Conservation (phyloP, 805 yeast species). For the Saccharomycodes ludwigii region DNA sequence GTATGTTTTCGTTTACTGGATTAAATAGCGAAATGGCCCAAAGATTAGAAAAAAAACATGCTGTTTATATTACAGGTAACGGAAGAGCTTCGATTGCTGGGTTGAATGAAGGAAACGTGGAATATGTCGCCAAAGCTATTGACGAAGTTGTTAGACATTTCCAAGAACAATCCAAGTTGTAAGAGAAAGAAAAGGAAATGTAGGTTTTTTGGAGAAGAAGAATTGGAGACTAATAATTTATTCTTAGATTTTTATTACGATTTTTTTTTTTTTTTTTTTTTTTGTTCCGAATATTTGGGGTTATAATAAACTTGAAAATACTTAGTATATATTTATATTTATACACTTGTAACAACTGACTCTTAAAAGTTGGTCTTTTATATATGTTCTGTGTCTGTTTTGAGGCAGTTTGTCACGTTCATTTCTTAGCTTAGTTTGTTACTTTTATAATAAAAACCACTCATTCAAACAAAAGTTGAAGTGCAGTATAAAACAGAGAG, state of each 20-base stretch:
- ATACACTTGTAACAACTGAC: no score
- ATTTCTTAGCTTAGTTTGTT: no score
- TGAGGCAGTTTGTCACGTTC: no score
- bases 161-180: slow-evolving; percentile 24
- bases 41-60: slow-evolving; percentile 65
- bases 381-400: no score
- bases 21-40: slow-evolving; percentile 63
- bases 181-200: slow-evolving; percentile 11
- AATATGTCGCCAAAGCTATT: slow-evolving; percentile 66
- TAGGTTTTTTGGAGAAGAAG: slow-evolving; percentile 10
- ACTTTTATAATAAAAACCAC: no score
- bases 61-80: slow-evolving; percentile 64
- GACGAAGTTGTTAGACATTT: slow-evolving; percentile 55
- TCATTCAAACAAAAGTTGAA: no score
- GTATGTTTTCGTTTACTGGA: slow-evolving; percentile 96
- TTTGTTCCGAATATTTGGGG: slow-evolving; percentile 1
- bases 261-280: not conserved
- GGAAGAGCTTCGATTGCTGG: slow-evolving; percentile 96
- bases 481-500: no score
- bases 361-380: no score
- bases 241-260: not conserved
- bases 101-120: slow-evolving; percentile 66
- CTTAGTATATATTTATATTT: no score
- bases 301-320: slow-evolving; percentile 1
- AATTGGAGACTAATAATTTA: not conserved